Evolutionary conservation across 768 basidiomycete species (phyloP), one percentile per base, ranked within the genome.

Genomic region (Amanita brunnescens): DNA sequence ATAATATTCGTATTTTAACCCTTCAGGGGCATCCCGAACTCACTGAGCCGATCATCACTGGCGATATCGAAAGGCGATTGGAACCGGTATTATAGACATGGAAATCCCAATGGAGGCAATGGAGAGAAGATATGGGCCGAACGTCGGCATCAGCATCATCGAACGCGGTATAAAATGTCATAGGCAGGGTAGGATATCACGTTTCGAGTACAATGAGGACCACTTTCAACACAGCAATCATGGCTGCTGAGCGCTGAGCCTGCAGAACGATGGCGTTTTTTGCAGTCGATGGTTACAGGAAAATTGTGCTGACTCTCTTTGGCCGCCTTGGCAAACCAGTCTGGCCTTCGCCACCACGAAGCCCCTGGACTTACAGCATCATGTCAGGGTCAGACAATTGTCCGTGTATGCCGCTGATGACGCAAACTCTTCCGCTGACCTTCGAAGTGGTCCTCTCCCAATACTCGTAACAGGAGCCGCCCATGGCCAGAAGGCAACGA

Each of bases 11-110:
- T 26, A 81, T 96, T 35, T 65, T 96, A 49, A 83, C 88, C 0
- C 62, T 91, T 1, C 92, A 97, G 64, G 94, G 93, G 0, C 95
- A 96, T 64, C 93, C 95, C 1, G 94, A 97, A 61, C 96, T 89
- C 66, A 83, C 78, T 0, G 68, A 78, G 37, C 62, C 70, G 16
- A 78, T 92, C 49, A 70, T 87, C 37, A 60, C 67, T 21, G 71
- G 66, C 45, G 56, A 91, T 23, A 70, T 90, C 29, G 68, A 75
- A 8, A 62, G 62, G n/a, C 79, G 87, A 1, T 57, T 64, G 0
- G 57, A 14, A 60, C 63, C 0, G 80, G 77, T 0, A 59, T 78
- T 6, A 69, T 93, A 5, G 69, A 73, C 49, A 60, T 64, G 1
- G 59, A 60, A 0, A 62, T 72, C 1, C 76, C 70, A 5, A 63